Base-by-base conservation (phyloP, 2,329 filamentous ascomycete genomes). In the Shiraia sp. region DNA sequence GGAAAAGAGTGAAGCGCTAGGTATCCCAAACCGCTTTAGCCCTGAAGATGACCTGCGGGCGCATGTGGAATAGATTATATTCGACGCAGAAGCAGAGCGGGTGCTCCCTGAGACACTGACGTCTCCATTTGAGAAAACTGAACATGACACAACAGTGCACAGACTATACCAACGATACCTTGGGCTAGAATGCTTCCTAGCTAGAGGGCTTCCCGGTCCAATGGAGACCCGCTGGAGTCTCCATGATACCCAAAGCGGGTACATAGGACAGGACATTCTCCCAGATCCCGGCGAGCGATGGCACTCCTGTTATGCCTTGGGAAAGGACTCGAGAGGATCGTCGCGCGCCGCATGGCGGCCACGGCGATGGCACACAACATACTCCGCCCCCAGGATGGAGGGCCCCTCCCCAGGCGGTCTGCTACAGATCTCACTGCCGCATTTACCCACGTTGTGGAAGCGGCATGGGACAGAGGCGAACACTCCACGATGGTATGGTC, bases 401-500 rank as follows among this genome's bases (percentile, higher is more conserved):
- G 40, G 2, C 40, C 44, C 14, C 31, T 43, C n/a, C 44, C 29
- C 22, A 47, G 34, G n/a, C 44, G 44, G 2, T 47, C 44, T 25
- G 44, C 38, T 8, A 19, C 15, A 2, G 38, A 46, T n/a, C 33
- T 41, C 6, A 10, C 15, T 2, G 17, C 44, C n/a, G n/a, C 44
- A 3, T 42, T 47, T 19, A 43, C 40, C 6, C 36, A 47, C 27
- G 32, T 40, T 22, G 16, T 19, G 4, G 28, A 47, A 32, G 17
- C n/a, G 2, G 40, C 40, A 10, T 43, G 22, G 40, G 34, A 28
- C 28, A 4, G 7, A n/a, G 25, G 32, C 3, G 24, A 47, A 10
- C 35, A 31, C 4, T 39, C 43, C 6, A 47, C 44, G 8, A 47
- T 47, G 15, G 32, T 47, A n/a, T n/a, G n/a, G n/a, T n/a, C n/a